Evolutionary conservation across 1,284 basidiomycete genomes (phyloP).

Genomic region (Cryptococcus sp.): DNA sequence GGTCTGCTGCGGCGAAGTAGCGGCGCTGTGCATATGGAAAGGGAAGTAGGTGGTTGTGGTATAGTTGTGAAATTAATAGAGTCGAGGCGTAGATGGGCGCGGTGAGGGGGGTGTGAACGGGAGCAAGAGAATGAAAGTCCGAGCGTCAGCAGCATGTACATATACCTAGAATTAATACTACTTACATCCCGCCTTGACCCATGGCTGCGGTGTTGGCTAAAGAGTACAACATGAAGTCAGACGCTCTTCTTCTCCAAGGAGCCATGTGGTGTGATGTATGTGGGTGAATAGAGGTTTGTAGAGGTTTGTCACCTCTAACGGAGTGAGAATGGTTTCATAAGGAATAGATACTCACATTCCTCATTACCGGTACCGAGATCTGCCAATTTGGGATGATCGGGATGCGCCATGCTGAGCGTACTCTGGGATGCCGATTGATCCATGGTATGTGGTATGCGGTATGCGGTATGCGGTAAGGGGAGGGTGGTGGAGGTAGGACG

Average conservation of each 20-base stretch:
- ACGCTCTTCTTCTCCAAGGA: slow-evolving; percentile 16
- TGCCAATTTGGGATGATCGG: slow-evolving; percentile 37
- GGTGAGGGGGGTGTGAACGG: neutral
- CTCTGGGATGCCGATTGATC: slow-evolving; percentile 4
- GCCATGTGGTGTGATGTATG: neutral
- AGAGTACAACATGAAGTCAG: slow-evolving; percentile 19
- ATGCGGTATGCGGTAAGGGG: neutral
- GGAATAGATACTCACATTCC: slow-evolving; percentile 11
- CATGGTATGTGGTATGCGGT: neutral
- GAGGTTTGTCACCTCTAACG: too few species aligned
- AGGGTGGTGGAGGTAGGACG: neutral
- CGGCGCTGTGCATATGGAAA: slow-evolving; percentile 3
- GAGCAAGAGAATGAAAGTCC: neutral
- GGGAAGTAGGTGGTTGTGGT: neutral
- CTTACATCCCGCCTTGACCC: slow-evolving; percentile 23
- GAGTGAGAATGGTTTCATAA: too few species aligned
- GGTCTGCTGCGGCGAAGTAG: slow-evolving; percentile 18
- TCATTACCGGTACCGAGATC: slow-evolving; percentile 25
- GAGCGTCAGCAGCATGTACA: neutral
- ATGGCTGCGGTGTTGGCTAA: slow-evolving; percentile 19
- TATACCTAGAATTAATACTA: neutral
- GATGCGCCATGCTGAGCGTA: slow-evolving; percentile 29
- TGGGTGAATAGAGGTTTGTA: too few species aligned
- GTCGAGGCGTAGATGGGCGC: neutral
- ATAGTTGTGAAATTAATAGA: neutral